phyloP scores from a whole-genome alignment of 305 asterid species.

The Fraxinus sp. region DNA sequence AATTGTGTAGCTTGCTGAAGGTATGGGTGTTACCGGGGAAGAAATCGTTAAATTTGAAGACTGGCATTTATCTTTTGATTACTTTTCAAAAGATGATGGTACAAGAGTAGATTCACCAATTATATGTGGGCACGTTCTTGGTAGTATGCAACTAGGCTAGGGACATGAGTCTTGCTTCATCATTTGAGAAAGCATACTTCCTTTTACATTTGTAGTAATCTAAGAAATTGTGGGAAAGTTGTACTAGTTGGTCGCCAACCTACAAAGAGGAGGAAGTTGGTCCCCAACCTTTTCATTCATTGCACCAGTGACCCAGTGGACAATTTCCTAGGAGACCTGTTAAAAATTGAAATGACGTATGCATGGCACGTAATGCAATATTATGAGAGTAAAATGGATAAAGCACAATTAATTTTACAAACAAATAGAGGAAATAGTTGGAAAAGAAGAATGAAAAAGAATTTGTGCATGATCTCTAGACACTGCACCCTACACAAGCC shows the following conservation, averaged over 20 bases:
- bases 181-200: background rate
- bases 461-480: background rate
- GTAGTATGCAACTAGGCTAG: background rate
- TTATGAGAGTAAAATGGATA: background rate
- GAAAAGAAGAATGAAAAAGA: background rate
- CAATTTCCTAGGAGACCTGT: background rate
- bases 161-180: background rate
- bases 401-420: background rate
- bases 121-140: background rate
- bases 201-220: background rate
- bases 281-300: background rate
- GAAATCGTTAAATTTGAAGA: background rate
- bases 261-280: background rate
- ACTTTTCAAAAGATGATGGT: background rate
- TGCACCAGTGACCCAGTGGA: background rate
- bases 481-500: background rate
- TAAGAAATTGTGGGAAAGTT: background rate
- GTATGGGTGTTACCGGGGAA: background rate
- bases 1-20: background rate
- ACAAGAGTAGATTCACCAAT: background rate
- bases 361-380: background rate
- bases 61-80: background rate
- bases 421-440: background rate
- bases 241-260: background rate
- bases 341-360: background rate